Base-by-base conservation (phyloP, 1,139 yeast species). In the Geotrichum aggregatum region DNA sequence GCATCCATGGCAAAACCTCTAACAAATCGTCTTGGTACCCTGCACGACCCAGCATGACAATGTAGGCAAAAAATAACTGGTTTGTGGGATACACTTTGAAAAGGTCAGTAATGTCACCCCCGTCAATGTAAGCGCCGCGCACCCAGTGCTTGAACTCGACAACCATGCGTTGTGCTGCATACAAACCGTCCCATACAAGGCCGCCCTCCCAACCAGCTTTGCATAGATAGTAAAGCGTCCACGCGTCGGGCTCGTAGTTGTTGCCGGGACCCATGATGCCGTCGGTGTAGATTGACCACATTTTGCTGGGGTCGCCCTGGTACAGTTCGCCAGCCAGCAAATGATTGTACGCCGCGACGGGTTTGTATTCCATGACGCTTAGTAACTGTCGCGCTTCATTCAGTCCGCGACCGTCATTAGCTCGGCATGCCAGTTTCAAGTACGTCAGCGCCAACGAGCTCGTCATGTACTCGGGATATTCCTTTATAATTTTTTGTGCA, bases 121-220 rank as follows among this genome's bases (percentile, higher is more conserved):
- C 65, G 47, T 64, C 60, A 10, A 52, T 7, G 38, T 61, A 24
- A 54, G 62, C 58, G 41, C 68, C 62, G 58, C 72, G 47, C 56
- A 68, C 71, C 61, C 69, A 66, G 52, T 49, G 64, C 54, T 77
- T 75, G 65, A 83, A 80, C 62, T 83, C 87, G 41, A 72, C 75
- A 5, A 82, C 74, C 0, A 86, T 83, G 14, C 82, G 71, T 58
- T 83, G 87, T 0, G 84, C 73, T 0, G 89, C 86, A 54, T 68
- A 76, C 33, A 76, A 56, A 1, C 70, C 70, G 3, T 71, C 78
- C 85, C 86, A 81, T 14, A 67, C 33, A 5, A 66, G 43, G 2
- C 45, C 21, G 10, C 59, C 52, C 28, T 59, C 56, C 47, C 58
- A 50, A 2, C 70, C 70, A 0, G 68, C 66, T 5, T 50, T 47